Percentiles rank a stretch among this genome's conserved stretches.
These are phyloP conservation scores for Besnoitia besnoiti DNA, from an alignment of 169 alveolate species.

Conservation along the genomic window DNA sequence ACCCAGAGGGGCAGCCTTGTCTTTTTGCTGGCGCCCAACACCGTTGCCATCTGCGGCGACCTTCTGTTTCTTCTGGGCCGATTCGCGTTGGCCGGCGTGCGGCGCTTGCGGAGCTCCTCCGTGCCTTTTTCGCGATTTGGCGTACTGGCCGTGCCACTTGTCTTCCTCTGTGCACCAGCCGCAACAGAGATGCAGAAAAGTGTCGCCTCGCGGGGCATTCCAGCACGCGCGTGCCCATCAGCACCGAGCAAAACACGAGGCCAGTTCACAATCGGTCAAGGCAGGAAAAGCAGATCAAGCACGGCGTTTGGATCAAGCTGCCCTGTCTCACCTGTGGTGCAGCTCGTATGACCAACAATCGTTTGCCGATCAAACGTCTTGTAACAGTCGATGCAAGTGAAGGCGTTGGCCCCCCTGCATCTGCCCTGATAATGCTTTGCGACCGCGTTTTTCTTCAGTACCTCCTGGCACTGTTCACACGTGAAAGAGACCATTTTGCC, in stretches of 20 bases:
- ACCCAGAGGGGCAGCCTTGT: background rate
- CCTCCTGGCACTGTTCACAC: constrained; percentile 37
- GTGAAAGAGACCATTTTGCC: constrained; percentile 21
- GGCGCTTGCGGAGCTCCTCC: background rate
- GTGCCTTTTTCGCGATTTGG: background rate
- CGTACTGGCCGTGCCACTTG: constrained; percentile 34
- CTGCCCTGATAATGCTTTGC: constrained; percentile 21
- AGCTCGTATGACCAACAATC: constrained; percentile 31
- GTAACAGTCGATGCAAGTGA: constrained; percentile 44
- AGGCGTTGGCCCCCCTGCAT: constrained; percentile 10
- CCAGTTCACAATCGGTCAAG: no score
- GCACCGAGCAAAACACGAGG: no score
- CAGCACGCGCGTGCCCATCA: no score
- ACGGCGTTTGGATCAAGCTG: no score
- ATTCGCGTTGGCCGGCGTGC: background rate
- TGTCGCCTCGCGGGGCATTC: no score
- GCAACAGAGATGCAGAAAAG: no score
- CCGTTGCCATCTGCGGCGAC: background rate
- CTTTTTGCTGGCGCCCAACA: background rate
- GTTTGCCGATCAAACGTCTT: constrained; percentile 29
- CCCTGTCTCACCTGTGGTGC: constrained; percentile 35
- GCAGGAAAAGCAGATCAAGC: no score
- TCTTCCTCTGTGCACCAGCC: background rate
- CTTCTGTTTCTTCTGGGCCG: background rate
- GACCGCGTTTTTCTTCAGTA: constrained; percentile 29